Evolutionary conservation across 2,329 filamentous ascomycete species (phyloP), one percentile per base, ranked within the genome.

Genomic region (Phialemoniopsis sp.): DNA sequence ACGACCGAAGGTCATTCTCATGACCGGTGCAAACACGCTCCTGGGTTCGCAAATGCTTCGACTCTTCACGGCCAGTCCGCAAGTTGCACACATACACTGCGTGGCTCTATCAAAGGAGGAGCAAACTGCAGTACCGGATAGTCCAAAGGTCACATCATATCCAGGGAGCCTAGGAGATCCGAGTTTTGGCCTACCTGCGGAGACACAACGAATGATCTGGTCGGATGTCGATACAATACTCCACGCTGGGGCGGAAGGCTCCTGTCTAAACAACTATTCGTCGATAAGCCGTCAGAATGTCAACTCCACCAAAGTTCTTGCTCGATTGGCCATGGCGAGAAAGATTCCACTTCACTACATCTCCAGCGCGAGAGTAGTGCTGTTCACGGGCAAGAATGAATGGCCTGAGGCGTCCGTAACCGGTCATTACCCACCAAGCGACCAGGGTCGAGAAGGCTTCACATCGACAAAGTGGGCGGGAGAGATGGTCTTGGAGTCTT

Each of bases 401-500:
- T 29, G 18, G 5, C 28, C 32, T 9, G 26, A 35, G 18, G 16
- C 13, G 4, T 36, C 33, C 32, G 34, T 40, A 6, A 6, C 38
- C 29, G 18, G 17, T 14, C 29, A 34, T 14, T 35, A 35, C 18
- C 38, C 38, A 12, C 38, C 38, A 6, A 15, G 19, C 15, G 18
- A 19, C 29, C 34, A 28, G n/a, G 34, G 34, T n/a, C n/a, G 38
- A 15, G 33, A 33, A 31, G 38, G 33, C 15, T 40, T 40, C 32
- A 40, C 38, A 8, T 19, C 38, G 5, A 36, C 38, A 4, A 40
- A 40, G 29, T 40, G 38, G 38, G 38, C 38, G 15, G 31, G 32
- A 9, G 38, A 40, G 33, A 32, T 28, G 32, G 15, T 18, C 14
- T 32, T 40, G 15, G 38, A 40, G 18, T 35, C 15, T 14, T 40